These are phyloP conservation scores for Lentinula raphanica DNA, from an alignment of 768 basidiomycete species.

Conservation along the genomic window DNA sequence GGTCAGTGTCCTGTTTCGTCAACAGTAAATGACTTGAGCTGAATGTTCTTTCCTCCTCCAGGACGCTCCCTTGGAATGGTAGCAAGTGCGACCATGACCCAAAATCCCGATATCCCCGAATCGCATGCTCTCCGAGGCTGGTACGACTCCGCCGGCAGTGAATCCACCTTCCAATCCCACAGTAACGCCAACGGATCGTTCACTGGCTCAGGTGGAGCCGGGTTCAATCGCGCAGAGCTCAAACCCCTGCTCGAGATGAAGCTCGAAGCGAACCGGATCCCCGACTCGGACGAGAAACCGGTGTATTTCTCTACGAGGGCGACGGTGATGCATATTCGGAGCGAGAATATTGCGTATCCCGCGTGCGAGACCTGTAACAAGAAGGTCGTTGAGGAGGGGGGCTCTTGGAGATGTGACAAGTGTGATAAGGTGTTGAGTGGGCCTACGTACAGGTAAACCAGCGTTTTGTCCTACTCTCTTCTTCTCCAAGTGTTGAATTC, in stretches of 20 bases:
- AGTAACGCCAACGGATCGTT: constrained; percentile 25
- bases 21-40: neutral
- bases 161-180: constrained; percentile 67
- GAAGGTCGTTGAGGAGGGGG: constrained; percentile 71
- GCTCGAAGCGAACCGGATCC: constrained; percentile 46
- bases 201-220: constrained; percentile 29
- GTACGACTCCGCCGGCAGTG: constrained; percentile 73
- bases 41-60: constrained; percentile 20
- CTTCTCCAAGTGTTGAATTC: constrained; percentile 7
- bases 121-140: constrained; percentile 85
- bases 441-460: constrained; percentile 76
- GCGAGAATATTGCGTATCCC: constrained; percentile 79
- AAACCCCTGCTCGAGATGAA: constrained; percentile 75
- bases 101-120: constrained; percentile 90
- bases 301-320: constrained; percentile 80
- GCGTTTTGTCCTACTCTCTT: neutral
- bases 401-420: constrained; percentile 90
- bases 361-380: constrained; percentile 88
- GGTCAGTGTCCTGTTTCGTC: constrained; percentile 34
- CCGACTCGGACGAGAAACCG: constrained; percentile 65
- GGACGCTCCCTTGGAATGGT: constrained; percentile 83
- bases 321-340: constrained; percentile 84
- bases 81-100: constrained; percentile 72
- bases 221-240: constrained; percentile 69
- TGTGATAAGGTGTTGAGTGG: constrained; percentile 66